Evolutionary conservation across 371 early-diverging fungal species (phyloP).

Genomic region (Fennellomyces sp.): DNA sequence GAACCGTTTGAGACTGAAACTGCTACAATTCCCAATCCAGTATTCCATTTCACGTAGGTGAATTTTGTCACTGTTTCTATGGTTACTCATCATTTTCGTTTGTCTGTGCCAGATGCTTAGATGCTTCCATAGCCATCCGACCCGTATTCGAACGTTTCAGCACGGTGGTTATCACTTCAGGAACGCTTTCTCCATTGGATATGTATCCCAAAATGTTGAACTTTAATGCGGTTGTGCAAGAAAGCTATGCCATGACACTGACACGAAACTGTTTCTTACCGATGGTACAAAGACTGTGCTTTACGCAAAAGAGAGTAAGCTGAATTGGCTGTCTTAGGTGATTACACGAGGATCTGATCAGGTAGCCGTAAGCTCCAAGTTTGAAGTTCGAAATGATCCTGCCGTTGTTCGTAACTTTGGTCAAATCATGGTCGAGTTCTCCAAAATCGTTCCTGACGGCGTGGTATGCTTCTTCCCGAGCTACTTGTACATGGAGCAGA

Average conservation of each 20-base stretch:
- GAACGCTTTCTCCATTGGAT: constrained; percentile 98
- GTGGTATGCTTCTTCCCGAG: constrained; percentile 99
- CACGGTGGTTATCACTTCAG: constrained; percentile 99
- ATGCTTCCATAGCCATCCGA: constrained; percentile 97
- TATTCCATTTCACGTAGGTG: constrained; percentile 86
- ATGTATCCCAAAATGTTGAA: constrained; percentile 99
- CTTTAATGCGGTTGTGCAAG: constrained; percentile 83
- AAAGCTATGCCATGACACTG: constrained; percentile 94
- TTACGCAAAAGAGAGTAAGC: background rate
- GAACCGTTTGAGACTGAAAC: constrained; percentile 98
- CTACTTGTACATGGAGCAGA: constrained; percentile 99
- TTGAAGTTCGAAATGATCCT: constrained; percentile 98
- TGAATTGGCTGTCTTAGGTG: constrained; percentile 33
- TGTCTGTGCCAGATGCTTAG: constrained; percentile 78
- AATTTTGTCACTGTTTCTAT: too few species aligned
- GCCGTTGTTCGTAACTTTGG: constrained; percentile 99
- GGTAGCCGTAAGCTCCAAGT: constrained; percentile 95
- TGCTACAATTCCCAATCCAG: constrained; percentile 94
- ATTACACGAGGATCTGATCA: constrained; percentile 98
- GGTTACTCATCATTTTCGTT: background rate
- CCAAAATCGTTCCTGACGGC: constrained; percentile 97
- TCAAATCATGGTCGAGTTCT: constrained; percentile 94
- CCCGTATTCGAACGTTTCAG: constrained; percentile 97
- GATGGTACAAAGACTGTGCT: constrained; percentile 58
- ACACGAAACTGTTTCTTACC: constrained; percentile 95